These are phyloP conservation scores for Colletotrichum noveboracense DNA, from an alignment of 2,329 filamentous ascomycete species.

Conservation along the genomic window DNA sequence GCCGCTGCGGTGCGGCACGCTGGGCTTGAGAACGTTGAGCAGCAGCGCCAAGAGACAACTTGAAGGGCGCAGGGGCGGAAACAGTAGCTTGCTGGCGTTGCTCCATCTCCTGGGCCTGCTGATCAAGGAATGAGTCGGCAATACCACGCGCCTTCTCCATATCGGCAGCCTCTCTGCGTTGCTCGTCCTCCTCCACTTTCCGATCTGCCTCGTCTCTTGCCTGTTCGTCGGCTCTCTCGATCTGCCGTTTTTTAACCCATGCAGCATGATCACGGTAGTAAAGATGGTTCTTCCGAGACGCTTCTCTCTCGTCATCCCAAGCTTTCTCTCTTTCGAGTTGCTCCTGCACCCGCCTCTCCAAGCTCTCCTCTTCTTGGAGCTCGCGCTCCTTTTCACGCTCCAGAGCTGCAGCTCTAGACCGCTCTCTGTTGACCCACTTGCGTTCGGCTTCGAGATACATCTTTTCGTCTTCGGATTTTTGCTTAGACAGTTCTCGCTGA, in stretches of 20 bases:
- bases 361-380: slow-evolving; percentile 72
- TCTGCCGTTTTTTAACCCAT: slow-evolving; percentile 83
- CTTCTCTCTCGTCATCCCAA: slow-evolving; percentile 93
- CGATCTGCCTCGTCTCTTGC: slow-evolving; percentile 84
- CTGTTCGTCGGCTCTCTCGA: slow-evolving; percentile 75
- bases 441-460: slow-evolving; percentile 84
- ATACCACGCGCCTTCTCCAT: slow-evolving; percentile 81
- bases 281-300: slow-evolving; percentile 70
- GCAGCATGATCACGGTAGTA: slow-evolving; percentile 88
- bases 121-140: slow-evolving; percentile 89
- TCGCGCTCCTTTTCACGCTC: slow-evolving; percentile 86
- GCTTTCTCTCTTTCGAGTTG: slow-evolving; percentile 67
- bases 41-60: slow-evolving; percentile 88
- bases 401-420: slow-evolving; percentile 80
- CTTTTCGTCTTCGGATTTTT: slow-evolving; percentile 78
- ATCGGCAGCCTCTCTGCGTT: slow-evolving; percentile 70
- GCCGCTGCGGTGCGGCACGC: slow-evolving; percentile 62
- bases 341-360: slow-evolving; percentile 71
- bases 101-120: slow-evolving; percentile 80
- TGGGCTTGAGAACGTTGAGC: slow-evolving; percentile 73
- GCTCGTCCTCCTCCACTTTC: slow-evolving; percentile 77
- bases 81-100: slow-evolving; percentile 43
- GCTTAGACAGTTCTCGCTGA: slow-evolving; percentile 71
- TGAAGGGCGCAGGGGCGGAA: slow-evolving; percentile 76
- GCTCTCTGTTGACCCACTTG: slow-evolving; percentile 89